phyloP scores from a whole-genome alignment of 2,329 filamentous ascomycete species.

The Proliferodiscus dingleyae region DNA sequence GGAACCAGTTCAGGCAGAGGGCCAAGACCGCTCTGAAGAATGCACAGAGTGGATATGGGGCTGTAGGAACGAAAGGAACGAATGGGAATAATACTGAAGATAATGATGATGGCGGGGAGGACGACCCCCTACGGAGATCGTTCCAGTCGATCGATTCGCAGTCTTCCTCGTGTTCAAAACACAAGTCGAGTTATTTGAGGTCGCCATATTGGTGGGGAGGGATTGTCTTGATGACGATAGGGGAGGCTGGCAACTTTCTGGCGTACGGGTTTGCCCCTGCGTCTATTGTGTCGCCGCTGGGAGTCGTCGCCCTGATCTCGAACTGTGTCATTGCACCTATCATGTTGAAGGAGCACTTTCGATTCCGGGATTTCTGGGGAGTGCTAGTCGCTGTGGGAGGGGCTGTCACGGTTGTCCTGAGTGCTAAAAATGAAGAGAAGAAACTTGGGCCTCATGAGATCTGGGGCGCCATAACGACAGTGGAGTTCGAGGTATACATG shows the following conservation, averaged over 20 bases:
- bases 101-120: constrained; percentile 38
- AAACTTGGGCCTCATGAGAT: constrained; percentile 89
- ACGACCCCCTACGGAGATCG: constrained; percentile 48
- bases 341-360: constrained; percentile 87
- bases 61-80: constrained; percentile 32
- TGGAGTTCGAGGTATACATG: constrained; percentile 89
- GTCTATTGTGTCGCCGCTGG: constrained; percentile 92
- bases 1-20: constrained; percentile 51
- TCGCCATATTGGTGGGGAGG: constrained; percentile 97
- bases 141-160: constrained; percentile 41
- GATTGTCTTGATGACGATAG: constrained; percentile 85
- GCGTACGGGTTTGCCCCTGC: constrained; percentile 97
- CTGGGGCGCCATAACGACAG: constrained; percentile 79
- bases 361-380: constrained; percentile 78
- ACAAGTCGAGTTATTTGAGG: constrained; percentile 67
- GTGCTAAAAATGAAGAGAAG: constrained; percentile 81
- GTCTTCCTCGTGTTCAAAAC: constrained; percentile 34
- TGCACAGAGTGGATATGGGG: constrained; percentile 38
- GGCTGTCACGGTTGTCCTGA: constrained; percentile 88
- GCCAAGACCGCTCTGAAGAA: constrained; percentile 44
- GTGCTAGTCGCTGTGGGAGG: constrained; percentile 83
- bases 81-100: constrained; percentile 22
- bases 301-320: constrained; percentile 92
- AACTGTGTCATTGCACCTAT: constrained; percentile 96
- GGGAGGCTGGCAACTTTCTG: constrained; percentile 93